Conservation (phyloP, 805 yeast species). For the Lipomyces oligophaga region DNA sequence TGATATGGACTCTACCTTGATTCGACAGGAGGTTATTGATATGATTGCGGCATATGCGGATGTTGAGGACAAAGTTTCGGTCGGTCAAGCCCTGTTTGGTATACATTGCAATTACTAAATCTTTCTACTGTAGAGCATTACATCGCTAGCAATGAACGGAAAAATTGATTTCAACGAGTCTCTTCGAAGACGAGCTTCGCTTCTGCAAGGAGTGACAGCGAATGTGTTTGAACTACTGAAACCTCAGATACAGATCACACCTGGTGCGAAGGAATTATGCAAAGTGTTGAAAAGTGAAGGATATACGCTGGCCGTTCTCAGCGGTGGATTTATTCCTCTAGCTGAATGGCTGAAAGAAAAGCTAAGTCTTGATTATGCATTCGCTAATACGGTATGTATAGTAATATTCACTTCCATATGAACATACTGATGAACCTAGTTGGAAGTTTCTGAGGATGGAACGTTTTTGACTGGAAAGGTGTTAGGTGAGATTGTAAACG, state of each 20-base stretch:
- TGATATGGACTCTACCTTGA: slow-evolving; percentile 97
- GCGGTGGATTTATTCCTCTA: slow-evolving; percentile 92
- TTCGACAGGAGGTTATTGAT: slow-evolving; percentile 95
- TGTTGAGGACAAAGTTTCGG: slow-evolving; percentile 82
- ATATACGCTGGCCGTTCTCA: slow-evolving; percentile 74
- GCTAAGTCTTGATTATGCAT: slow-evolving; percentile 78
- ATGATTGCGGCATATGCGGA: slow-evolving; percentile 90
- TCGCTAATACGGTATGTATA: slow-evolving; percentile 55
- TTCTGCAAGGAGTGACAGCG: slow-evolving; percentile 79
- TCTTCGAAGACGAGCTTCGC: slow-evolving; percentile 63
- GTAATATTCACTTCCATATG: too few species aligned
- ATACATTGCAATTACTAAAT: background rate
- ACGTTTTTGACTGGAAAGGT: slow-evolving; percentile 68
- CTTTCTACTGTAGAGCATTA: slow-evolving; percentile 46
- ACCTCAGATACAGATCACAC: slow-evolving; percentile 65
- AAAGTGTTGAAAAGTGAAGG: slow-evolving; percentile 58
- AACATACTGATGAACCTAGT: too few species aligned
- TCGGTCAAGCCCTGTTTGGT: slow-evolving; percentile 1
- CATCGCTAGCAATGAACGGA: slow-evolving; percentile 95
- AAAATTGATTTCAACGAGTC: slow-evolving; percentile 88
- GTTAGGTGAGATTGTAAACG: slow-evolving; percentile 80
- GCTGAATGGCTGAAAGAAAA: slow-evolving; percentile 68
- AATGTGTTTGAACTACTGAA: slow-evolving; percentile 77
- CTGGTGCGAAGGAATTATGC: slow-evolving; percentile 76
- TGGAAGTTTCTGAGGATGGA: slow-evolving; percentile 43